Conservation (phyloP, 1,284 basidiomycete genomes). For the Gomphus bonarii region DNA sequence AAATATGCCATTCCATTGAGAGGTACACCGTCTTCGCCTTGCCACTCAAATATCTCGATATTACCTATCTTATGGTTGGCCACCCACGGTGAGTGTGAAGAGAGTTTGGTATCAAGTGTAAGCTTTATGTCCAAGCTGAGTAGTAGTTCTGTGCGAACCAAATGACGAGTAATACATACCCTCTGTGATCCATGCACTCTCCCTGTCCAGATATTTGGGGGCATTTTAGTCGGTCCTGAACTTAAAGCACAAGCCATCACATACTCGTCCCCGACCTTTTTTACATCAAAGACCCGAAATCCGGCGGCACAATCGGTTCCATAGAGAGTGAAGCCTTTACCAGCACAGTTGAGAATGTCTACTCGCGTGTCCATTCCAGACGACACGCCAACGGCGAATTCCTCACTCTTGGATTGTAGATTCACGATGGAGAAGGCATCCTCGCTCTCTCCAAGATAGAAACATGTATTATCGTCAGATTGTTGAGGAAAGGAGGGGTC, state of each 20-base stretch:
- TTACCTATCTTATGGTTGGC: not conserved
- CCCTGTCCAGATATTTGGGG: slow-evolving; percentile 15
- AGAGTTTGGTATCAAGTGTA: slow-evolving; percentile 13
- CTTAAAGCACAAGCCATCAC: slow-evolving; percentile 12
- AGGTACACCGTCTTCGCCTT: slow-evolving; percentile 12
- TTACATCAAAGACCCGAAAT: slow-evolving; percentile 10
- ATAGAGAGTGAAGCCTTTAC: slow-evolving; percentile 7
- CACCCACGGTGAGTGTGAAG: slow-evolving; percentile 14
- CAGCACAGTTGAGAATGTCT: slow-evolving; percentile 9
- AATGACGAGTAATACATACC: not conserved
- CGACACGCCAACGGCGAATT: slow-evolving; percentile 13
- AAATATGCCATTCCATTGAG: slow-evolving; percentile 13
- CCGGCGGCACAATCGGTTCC: slow-evolving; percentile 1
- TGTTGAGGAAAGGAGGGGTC: not conserved
- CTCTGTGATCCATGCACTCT: not conserved
- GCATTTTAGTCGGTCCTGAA: slow-evolving; percentile 11
- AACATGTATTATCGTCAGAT: not conserved
- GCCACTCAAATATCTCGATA: slow-evolving; percentile 11
- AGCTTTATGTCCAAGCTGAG: not conserved
- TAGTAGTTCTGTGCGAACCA: not conserved
- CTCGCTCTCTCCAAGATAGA: slow-evolving; percentile 13
- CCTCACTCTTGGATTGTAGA: slow-evolving; percentile 7
- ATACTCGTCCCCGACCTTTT: slow-evolving; percentile 9
- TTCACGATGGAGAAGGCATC: slow-evolving; percentile 10
- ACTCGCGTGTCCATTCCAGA: slow-evolving; percentile 12